Evolutionary conservation across 768 basidiomycete genomes (phyloP).

Genomic region (Auricularia cornea): DNA sequence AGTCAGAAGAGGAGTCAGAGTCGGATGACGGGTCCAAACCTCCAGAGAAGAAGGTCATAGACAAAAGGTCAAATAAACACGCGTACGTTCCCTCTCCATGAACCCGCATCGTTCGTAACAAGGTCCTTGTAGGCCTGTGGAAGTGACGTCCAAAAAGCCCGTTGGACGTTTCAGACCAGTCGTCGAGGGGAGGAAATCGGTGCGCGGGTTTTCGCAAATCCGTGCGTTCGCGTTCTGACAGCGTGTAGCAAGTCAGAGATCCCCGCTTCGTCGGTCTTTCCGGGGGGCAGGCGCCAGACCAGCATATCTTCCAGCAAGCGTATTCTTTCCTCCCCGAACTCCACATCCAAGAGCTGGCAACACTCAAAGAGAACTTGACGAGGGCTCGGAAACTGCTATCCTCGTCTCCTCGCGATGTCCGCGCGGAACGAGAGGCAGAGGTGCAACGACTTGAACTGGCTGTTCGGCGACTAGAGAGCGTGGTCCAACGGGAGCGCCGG

Average conservation of each 20-base stretch:
- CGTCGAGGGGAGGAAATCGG: slow-evolving; percentile 57
- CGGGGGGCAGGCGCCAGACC: slow-evolving; percentile 55
- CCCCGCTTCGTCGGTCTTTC: slow-evolving; percentile 74
- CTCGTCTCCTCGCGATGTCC: slow-evolving; percentile 53
- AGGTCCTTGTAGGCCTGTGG: slow-evolving; percentile 50
- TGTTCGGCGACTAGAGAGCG: slow-evolving; percentile 67
- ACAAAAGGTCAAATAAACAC: slow-evolving; percentile 70
- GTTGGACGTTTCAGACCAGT: slow-evolving; percentile 65
- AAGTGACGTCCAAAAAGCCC: slow-evolving; percentile 77
- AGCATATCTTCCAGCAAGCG: slow-evolving; percentile 45
- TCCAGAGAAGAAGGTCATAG: slow-evolving; percentile 34
- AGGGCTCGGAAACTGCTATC: slow-evolving; percentile 56
- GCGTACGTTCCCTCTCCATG: slow-evolving; percentile 50
- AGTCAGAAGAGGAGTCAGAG: slow-evolving; percentile 15
- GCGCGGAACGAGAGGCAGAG: slow-evolving; percentile 56
- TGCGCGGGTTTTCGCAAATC: slow-evolving; percentile 27
- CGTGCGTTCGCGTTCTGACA: neutral
- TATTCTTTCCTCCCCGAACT: slow-evolving; percentile 69
- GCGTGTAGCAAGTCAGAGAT: slow-evolving; percentile 60
- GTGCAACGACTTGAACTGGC: slow-evolving; percentile 62
- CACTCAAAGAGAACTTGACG: slow-evolving; percentile 56
- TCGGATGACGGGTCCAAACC: slow-evolving; percentile 8
- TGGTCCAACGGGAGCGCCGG: slow-evolving; percentile 61
- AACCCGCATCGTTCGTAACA: slow-evolving; percentile 1
- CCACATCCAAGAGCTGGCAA: slow-evolving; percentile 54